Evolutionary conservation across 495 filamentous ascomycete species (phyloP), one percentile per base, ranked within the genome.

Genomic region (Aspergillus homomorphus): DNA sequence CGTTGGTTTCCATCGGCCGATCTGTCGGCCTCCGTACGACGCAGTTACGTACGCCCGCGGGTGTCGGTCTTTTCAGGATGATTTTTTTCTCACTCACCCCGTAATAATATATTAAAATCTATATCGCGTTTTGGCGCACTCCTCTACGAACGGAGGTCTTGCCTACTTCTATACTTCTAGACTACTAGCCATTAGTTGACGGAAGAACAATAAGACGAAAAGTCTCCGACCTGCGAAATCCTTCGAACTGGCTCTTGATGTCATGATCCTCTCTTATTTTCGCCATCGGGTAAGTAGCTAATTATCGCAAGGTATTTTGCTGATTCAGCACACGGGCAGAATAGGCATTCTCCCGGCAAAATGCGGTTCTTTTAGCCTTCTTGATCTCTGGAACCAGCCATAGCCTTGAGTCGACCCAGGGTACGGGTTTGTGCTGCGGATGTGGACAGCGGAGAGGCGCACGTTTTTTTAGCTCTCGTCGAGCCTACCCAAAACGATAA

Each of bases 391-490:
- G 33, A 38, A 38, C 12, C 12, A n/a, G n/a, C n/a, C n/a, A n/a
- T n/a, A n/a, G n/a, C 12, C 4, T 38, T 12, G 33, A 38, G 2
- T 14, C 15, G 33, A 38, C 12, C 33, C 33, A 38, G 48, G 48
- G 16, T n/a, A 26, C 21, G 9, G 44, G 44, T 3, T 6, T 14
- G 23, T 23, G 10, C 24, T 45, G 38, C 50, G 30, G 45, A 38
- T 41, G 53, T 28, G 21, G 28, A 50, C 54, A 18, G 58, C 58
- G 51, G 58, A 55, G 58, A 55, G 56, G 26, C 52, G 58, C 58
- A 62, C 55, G 60, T 62, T 62, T 54, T 62, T 59, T 63, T 60
- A 60, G 49, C 53, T 60, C 54, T 63, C 54, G 62, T 64, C 50
- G 58, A 64, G 51, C 41, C 50, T 58, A 58, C 49, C 53, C 16